Conservation (phyloP, 2,329 filamentous ascomycete genomes). For the Sarocladium oryzae region DNA sequence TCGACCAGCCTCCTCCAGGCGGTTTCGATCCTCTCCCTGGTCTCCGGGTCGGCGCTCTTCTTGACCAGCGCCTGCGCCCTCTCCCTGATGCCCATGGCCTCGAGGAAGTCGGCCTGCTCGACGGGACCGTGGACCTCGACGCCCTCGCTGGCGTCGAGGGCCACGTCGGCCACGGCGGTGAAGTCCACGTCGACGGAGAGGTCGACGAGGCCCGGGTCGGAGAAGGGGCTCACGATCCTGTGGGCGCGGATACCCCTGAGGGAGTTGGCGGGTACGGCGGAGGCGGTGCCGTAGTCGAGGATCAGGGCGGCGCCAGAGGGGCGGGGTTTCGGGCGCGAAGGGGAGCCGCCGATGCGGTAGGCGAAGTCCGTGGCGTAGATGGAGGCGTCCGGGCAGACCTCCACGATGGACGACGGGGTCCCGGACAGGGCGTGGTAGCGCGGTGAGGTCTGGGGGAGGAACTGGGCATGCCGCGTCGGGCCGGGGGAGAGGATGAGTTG, state of each 20-base stretch:
- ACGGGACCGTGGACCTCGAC: conserved; percentile 92
- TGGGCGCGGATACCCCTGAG: conserved; percentile 83
- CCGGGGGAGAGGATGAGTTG: conserved; percentile 71
- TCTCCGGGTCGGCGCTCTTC: conserved; percentile 19
- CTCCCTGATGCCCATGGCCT: conserved; percentile 75
- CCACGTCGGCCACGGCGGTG: conserved; percentile 74
- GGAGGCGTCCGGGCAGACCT: conserved; percentile 83
- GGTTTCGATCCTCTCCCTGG: conserved; percentile 36
- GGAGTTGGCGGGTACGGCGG: conserved; percentile 78
- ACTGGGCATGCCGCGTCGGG: conserved; percentile 74
- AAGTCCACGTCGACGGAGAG: conserved; percentile 94
- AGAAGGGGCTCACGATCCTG: conserved; percentile 69
- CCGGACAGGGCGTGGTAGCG: conserved; percentile 72
- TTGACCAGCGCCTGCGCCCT: conserved; percentile 62
- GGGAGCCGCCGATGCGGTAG: conserved; percentile 68
- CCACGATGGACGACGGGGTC: conserved; percentile 65
- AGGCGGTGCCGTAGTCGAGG: conserved; percentile 82
- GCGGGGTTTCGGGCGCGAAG: conserved; percentile 44
- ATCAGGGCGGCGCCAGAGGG: conserved; percentile 87
- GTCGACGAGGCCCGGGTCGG: conserved; percentile 74
- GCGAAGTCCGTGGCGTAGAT: conserved; percentile 79
- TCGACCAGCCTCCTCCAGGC: conserved; percentile 80
- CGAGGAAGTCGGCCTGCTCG: conserved; percentile 74
- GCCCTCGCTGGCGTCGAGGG: conserved; percentile 64
- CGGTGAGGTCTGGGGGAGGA: conserved; percentile 74